Evolutionary conservation across 169 alveolate genomes (phyloP).

Genomic region (Babesia caballi): DNA sequence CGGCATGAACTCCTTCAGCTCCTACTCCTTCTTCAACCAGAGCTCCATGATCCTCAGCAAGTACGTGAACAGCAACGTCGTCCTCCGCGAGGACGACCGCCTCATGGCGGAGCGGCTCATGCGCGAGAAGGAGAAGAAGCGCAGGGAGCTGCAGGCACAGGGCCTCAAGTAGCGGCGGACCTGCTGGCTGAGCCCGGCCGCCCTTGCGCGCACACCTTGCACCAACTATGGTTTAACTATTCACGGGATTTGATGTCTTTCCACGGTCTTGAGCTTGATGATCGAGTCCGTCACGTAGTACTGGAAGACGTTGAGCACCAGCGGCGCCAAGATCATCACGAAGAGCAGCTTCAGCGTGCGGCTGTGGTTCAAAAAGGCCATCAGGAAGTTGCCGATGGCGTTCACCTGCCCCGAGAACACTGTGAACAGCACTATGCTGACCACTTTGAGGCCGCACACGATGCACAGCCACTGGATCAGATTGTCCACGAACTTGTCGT

Average conservation of each 20-base stretch:
- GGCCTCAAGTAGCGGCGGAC: neutral
- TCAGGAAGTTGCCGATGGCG: slow-evolving; percentile 29
- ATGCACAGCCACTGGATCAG: slow-evolving; percentile 52
- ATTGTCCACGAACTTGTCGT: slow-evolving; percentile 44
- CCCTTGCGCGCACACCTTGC: no score
- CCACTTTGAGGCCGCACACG: slow-evolving; percentile 52
- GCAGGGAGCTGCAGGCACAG: neutral
- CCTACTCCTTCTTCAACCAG: slow-evolving; percentile 60
- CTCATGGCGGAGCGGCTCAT: slow-evolving; percentile 30
- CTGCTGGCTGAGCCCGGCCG: no score
- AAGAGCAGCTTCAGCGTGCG: slow-evolving; percentile 51
- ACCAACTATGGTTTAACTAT: no score
- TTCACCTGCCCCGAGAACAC: slow-evolving; percentile 42
- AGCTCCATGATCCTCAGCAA: slow-evolving; percentile 54
- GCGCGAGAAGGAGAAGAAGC: slow-evolving; percentile 47
- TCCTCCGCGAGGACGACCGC: slow-evolving; percentile 52
- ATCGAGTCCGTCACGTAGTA: slow-evolving; percentile 63
- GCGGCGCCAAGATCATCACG: slow-evolving; percentile 61
- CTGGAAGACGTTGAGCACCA: slow-evolving; percentile 62
- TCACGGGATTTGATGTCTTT: neutral
- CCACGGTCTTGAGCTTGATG: slow-evolving; percentile 41
- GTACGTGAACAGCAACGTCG: slow-evolving; percentile 48
- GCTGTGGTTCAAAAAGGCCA: slow-evolving; percentile 20
- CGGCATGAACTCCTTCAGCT: slow-evolving; percentile 20
- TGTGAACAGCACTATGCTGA: slow-evolving; percentile 33